Evolutionary conservation across 495 filamentous ascomycete species (phyloP).

Genomic region (Durotheca rogersii): DNA sequence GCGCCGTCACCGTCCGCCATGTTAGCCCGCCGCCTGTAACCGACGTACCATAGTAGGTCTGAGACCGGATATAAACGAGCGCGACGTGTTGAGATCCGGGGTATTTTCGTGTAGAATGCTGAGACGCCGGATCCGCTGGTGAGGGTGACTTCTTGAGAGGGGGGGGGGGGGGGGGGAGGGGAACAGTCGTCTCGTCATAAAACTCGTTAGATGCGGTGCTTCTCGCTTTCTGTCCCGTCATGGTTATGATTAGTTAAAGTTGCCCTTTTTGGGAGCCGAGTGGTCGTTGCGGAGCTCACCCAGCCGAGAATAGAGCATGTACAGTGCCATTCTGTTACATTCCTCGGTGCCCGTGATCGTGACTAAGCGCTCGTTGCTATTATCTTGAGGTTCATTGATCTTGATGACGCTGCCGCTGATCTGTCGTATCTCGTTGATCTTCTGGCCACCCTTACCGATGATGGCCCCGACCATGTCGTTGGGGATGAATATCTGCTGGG

Average conservation of each 20-base stretch:
- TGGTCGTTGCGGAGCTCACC: constrained; percentile 61
- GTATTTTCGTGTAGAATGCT: background rate
- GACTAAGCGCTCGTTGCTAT: constrained; percentile 95
- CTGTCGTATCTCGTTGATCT: constrained; percentile 98
- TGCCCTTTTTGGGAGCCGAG: constrained; percentile 9
- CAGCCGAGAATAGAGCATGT: constrained; percentile 96
- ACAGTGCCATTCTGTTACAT: constrained; percentile 98
- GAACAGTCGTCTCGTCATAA: constrained; percentile 5
- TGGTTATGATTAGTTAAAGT: constrained; percentile 18
- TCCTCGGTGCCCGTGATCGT: constrained; percentile 97
- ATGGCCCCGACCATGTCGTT: constrained; percentile 99
- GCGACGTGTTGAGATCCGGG: constrained; percentile 9
- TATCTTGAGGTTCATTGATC: constrained; percentile 99
- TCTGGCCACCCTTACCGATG: constrained; percentile 96
- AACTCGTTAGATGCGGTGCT: constrained; percentile 43
- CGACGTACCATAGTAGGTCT: constrained; percentile 10
- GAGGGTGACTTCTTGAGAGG: background rate
- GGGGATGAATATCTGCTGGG: constrained; percentile 97
- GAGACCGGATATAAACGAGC: constrained; percentile 11
- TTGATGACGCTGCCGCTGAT: constrained; percentile 98
- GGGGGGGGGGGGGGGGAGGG: too few species aligned
- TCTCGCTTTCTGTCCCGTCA: constrained; percentile 43
- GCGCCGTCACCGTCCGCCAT: constrained; percentile 18
- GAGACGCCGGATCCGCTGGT: background rate
- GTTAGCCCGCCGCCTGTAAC: constrained; percentile 4